Evolutionary conservation across 768 basidiomycete species (phyloP), one percentile per base, ranked within the genome.

Genomic region (Mycena rebaudengoi): DNA sequence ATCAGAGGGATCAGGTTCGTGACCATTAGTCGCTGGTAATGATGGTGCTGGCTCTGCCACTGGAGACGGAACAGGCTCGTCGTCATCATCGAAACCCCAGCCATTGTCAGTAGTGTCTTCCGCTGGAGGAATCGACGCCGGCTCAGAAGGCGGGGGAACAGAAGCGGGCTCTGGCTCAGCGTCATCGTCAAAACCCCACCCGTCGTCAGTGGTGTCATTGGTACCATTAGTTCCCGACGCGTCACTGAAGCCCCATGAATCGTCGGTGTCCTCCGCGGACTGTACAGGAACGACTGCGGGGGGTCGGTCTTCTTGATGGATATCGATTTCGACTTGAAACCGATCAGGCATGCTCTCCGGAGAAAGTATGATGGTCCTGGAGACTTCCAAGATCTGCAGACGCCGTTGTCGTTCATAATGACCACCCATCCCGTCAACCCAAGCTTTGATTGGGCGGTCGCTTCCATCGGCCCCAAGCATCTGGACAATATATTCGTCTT

Each of bases 381-480:
- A 83, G n/a, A 76, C 75, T 40, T 91, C 88, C 7, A 95, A 80
- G 44, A 95, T 86, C 52, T 81, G 79, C 32, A 85, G 77, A 14
- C 95, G 83, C 69, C 94, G 77, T 68, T 90, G 87, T 62, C 87
- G 86, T 73, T 95, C 95, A 73, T 95, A 97, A 74, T 94, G 92
- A 3, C 82, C 76, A 18, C 86, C 84, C 12, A 93, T 82, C 5
- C 86, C 84, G 49, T 89, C 83, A 4, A 84, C 85, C 92, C 95
- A 97, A 7, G 76, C 69, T 69, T 85, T 84, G 57, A 96, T 85
- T 7, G 87, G 78, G 25, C 78, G 79, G 44, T 89, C 87, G 6
- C 77, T 76, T 13, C 66, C 57, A 21, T 81, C 83, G 55, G 81
- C 83, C 14, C 83, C 83, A 16, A 91, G 77, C 60, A 89, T 67